These are phyloP conservation scores for Ustilago loliicola DNA, from an alignment of 1,284 basidiomycete species.

Conservation along the genomic window DNA sequence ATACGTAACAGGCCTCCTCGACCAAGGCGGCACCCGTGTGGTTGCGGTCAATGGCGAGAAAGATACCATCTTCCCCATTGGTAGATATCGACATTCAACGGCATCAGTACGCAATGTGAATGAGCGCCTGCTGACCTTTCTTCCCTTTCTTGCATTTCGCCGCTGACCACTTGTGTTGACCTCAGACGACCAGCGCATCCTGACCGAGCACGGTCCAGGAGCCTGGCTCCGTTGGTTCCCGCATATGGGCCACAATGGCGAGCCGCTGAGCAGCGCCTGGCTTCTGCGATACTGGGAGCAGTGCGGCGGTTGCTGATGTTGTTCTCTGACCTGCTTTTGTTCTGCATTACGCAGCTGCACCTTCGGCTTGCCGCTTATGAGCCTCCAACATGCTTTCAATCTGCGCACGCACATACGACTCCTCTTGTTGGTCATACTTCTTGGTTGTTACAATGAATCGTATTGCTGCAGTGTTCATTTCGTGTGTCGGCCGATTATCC, in stretches of 20 bases:
- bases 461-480: background rate
- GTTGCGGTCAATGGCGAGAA: slow-evolving; percentile 43
- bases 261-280: slow-evolving; percentile 41
- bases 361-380: background rate
- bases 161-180: background rate
- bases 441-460: slow-evolving; percentile 7
- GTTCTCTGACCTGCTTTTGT: background rate
- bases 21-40: slow-evolving; percentile 24
- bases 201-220: slow-evolving; percentile 43
- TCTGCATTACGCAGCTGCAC: background rate
- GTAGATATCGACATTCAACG: slow-evolving; percentile 10
- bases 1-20: slow-evolving; percentile 28
- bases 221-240: slow-evolving; percentile 47
- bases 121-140: background rate
- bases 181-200: slow-evolving; percentile 46
- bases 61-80: slow-evolving; percentile 53
- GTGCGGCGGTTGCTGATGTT: slow-evolving; percentile 18
- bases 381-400: background rate
- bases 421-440: background rate
- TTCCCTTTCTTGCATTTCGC: background rate
- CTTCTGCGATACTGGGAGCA: slow-evolving; percentile 31
- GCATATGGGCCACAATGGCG: slow-evolving; percentile 46
- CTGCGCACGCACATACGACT: background rate
- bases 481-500: slow-evolving; percentile 20
- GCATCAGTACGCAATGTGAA: no score